Evolutionary conservation across 2,329 filamentous ascomycete species (phyloP).

Genomic region (Fusarium sp.): DNA sequence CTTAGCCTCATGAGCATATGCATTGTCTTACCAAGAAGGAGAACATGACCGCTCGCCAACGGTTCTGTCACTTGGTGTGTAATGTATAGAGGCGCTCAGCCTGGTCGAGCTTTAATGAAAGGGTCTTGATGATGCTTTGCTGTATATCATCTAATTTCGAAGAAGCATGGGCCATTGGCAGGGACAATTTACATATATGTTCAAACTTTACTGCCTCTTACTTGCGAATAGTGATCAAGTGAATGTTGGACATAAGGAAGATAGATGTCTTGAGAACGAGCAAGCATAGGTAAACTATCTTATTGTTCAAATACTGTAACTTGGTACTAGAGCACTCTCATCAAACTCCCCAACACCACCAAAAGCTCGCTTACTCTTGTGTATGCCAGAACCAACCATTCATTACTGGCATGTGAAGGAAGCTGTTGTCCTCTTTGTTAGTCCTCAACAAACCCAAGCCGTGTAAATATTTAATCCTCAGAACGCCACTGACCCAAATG

Average conservation of each 20-base stretch:
- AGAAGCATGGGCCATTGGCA: constrained; percentile 35
- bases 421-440: neutral
- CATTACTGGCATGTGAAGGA: neutral
- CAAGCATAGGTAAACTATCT: neutral
- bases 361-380: constrained; percentile 2
- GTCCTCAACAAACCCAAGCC: constrained; percentile 1
- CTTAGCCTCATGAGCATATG: constrained; percentile 10
- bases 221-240: neutral
- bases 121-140: constrained; percentile 36
- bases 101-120: constrained; percentile 33
- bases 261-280: neutral
- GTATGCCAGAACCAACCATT: neutral
- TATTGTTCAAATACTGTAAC: neutral
- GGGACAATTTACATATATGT: constrained; percentile 40
- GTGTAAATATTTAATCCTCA: neutral
- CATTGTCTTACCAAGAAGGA: constrained; percentile 21
- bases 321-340: neutral
- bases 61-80: constrained; percentile 18
- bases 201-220: constrained; percentile 12
- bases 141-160: constrained; percentile 45
- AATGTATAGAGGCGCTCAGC: constrained; percentile 20
- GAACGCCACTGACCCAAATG: constrained; percentile 28
- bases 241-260: neutral
- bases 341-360: constrained; percentile 16
- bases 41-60: constrained; percentile 9